A percentile compares a stretch with the other conserved stretches of the same genome.
Evolutionary conservation across 2,329 filamentous ascomycete species (phyloP).

Genomic region (Aspergillus terreus): DNA sequence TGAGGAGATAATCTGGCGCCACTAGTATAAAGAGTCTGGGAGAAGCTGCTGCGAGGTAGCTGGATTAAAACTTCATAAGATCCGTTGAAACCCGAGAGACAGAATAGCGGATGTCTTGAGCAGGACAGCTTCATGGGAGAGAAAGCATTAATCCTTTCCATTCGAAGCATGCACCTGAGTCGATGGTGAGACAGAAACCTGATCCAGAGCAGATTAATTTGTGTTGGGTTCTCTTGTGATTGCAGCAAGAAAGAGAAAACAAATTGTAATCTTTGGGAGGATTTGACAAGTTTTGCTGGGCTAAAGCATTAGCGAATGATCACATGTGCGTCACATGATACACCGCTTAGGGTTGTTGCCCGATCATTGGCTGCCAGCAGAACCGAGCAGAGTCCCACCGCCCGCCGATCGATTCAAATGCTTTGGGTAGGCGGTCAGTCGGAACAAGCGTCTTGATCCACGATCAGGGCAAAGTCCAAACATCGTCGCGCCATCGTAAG

Average conservation of each 20-base stretch:
- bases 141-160: conserved; percentile 10
- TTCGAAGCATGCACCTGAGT: conserved; percentile 18
- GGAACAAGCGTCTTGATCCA: background rate
- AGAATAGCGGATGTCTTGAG: too few species aligned
- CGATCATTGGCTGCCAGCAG: conserved; percentile 13
- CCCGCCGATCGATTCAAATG: too few species aligned
- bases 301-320: background rate
- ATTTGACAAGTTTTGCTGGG: too few species aligned
- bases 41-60: background rate
- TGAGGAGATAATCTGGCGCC: conserved; percentile 87
- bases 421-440: background rate
- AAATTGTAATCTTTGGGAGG: too few species aligned
- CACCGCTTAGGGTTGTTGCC: conserved; percentile 17
- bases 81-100: background rate
- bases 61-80: background rate
- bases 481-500: too few species aligned
- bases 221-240: conserved; percentile 6
- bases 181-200: conserved; percentile 8
- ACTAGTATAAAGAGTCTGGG: background rate
- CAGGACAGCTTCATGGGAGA: background rate
- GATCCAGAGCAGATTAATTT: conserved; percentile 16
- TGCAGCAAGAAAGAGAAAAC: conserved; percentile 10
- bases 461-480: too few species aligned
- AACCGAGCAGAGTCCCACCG: too few species aligned
- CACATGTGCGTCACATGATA: conserved; percentile 29